A percentile compares a stretch with the other conserved stretches of the same genome.
Conservation (phyloP, 2,329 filamentous ascomycete species). For the Macrophomina phaseolina region DNA sequence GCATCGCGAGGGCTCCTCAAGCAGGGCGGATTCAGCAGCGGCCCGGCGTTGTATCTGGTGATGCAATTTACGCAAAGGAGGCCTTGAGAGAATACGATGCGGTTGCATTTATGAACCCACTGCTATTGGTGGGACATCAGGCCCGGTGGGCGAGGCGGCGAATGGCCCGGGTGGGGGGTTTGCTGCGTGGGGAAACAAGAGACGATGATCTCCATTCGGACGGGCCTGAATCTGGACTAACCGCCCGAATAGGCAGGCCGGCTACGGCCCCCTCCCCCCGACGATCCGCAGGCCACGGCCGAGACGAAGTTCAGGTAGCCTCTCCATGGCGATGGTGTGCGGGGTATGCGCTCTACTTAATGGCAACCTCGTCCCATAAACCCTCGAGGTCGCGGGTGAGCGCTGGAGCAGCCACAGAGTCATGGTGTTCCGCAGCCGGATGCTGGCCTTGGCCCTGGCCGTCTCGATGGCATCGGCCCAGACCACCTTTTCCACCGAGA, state of each 20-base stretch:
- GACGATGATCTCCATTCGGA: neutral
- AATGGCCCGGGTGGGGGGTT: neutral
- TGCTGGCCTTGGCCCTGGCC: neutral
- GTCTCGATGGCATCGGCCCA: neutral
- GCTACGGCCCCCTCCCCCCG: neutral
- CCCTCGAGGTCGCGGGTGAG: neutral
- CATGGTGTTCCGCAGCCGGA: neutral
- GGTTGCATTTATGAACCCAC: neutral
- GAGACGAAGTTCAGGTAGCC: neutral
- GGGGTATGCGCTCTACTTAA: conserved; percentile 2
- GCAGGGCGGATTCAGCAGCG: neutral
- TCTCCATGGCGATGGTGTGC: neutral
- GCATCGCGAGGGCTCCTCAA: too few species aligned
- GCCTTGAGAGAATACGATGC: neutral
- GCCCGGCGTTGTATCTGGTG: neutral
- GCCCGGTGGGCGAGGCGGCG: neutral
- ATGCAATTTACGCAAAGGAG: neutral
- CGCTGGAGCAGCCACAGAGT: neutral
- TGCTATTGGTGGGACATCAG: neutral
- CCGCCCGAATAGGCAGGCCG: conserved; percentile 3
- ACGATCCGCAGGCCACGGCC: neutral
- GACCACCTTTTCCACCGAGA: conserved; percentile 11
- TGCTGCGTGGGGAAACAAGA: neutral
- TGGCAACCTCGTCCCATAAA: neutral
- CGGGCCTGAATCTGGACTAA: neutral